Evolutionary conservation across 345 rosid genomes (phyloP).

Genomic region (Gossypium arboreum): DNA sequence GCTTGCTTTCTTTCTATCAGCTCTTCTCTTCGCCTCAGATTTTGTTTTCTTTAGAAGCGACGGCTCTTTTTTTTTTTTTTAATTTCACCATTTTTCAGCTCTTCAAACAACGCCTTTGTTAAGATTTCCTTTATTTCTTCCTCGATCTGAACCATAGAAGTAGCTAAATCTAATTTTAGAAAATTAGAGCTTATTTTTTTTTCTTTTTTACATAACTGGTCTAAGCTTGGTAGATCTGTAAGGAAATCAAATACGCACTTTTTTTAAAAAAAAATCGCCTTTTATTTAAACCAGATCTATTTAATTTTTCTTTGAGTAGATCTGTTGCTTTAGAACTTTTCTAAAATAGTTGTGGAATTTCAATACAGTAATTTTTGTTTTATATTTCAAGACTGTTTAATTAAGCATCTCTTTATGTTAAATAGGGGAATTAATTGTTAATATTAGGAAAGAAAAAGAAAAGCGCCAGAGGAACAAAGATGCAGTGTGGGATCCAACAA

Average conservation of each 20-base stretch:
- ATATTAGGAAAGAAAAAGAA: neutral
- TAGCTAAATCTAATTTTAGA: neutral
- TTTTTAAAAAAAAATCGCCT: no score
- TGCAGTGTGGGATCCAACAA: constrained; percentile 7
- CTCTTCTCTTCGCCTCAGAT: neutral
- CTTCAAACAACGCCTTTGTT: constrained; percentile 4
- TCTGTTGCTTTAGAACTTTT: constrained; percentile 11
- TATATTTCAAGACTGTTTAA: neutral
- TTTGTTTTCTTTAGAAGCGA: neutral
- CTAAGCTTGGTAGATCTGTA: neutral
- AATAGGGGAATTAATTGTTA: neutral
- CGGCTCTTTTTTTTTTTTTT: neutral
- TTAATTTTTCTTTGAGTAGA: constrained; percentile 25
- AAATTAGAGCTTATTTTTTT: neutral
- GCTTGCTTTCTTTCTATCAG: neutral
- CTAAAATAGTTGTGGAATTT: neutral
- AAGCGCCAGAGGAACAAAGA: neutral
- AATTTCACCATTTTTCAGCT: neutral
- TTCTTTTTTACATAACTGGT: neutral
- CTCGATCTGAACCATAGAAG: neutral
- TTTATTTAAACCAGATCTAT: neutral
- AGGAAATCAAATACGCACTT: neutral
- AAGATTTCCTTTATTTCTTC: neutral
- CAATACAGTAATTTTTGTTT: neutral
- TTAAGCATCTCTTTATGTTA: neutral